Base-by-base conservation (phyloP, 2,329 filamentous ascomycete species). In the Cladobotryum mycophilum region DNA sequence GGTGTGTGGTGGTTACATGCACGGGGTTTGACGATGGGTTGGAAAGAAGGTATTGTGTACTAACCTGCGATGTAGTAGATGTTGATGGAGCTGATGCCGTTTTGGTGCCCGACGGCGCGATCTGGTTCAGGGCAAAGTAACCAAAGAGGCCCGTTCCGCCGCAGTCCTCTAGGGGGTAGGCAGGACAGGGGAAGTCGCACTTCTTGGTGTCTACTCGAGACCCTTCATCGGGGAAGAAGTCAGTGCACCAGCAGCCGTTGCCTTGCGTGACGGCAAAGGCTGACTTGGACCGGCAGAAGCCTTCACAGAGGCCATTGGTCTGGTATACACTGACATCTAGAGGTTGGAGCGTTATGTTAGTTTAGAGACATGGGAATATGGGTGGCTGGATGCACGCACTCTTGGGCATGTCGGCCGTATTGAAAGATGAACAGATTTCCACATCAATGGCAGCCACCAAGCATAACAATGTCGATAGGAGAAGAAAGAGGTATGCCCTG, bases 211-310 rank as follows among this genome's bases (percentile, higher is more conserved):
- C 61, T 46, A 74, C 69, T 49, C 72, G 64, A 33, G 63, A 64
- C 17, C 61, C 62, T 33, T 69, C 56, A 45, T 71, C 71, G 8
- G 88, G 88, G 2, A 75, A 74, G 60, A 83, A 83, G 63, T 89
- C 78, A 36, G 85, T 84, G 64, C 88, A 92, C 86, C 86, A 92
- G 64, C 88, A 92, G 47, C 75, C 67, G 33, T 80, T 71, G 14
- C 68, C 75, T 58, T 88, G 78, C 1, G 90, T 71, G 44, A 92
- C 73, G 56, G 85, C 86, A 55, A 84, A 88, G 37, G 86, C 85
- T 56, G 75, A 86, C 14, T 17, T 63, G 60, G 25, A 34, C 33
- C 22, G 59, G 67, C 88, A 92, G 45, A 75, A 75, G 45, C 79
- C 70, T 45, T 73, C 69, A 63, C 88, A 92, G 12, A 82, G 75